Evolutionary conservation across 768 basidiomycete species (phyloP).

Genomic region (Holtermanniella nyarrowii): DNA sequence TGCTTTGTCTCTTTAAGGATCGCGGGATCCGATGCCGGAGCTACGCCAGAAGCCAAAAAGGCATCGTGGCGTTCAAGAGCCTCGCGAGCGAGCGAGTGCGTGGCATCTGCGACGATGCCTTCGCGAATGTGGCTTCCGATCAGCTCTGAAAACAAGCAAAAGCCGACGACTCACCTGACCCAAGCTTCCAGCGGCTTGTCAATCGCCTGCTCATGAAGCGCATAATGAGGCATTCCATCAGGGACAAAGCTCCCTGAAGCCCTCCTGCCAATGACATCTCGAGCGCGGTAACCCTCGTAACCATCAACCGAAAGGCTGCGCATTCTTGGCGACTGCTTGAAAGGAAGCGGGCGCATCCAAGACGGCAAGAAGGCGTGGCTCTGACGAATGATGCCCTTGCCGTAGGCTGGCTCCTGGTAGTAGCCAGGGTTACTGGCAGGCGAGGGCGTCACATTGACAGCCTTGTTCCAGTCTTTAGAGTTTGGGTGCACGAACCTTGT

Average conservation of each 20-base stretch:
- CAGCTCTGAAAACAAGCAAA: background rate
- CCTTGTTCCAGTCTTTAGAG: background rate
- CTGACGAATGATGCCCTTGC: background rate
- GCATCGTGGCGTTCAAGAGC: background rate
- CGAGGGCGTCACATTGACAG: background rate
- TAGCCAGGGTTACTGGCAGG: background rate
- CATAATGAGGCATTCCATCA: no score
- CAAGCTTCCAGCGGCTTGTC: background rate
- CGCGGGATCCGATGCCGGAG: background rate
- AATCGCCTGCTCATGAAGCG: no score
- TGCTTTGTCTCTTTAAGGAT: background rate
- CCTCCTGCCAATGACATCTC: no score
- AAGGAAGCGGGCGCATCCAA: no score
- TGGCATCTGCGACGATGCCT: background rate
- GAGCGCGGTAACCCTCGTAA: no score
- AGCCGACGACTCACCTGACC: background rate
- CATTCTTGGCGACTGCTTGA: no score
- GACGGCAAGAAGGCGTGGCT: no score
- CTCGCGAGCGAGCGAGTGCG: background rate
- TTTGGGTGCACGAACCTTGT: background rate
- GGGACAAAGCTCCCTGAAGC: no score
- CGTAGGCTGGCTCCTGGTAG: background rate
- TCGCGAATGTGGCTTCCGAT: background rate
- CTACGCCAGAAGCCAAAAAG: background rate
- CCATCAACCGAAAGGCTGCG: no score